Percentiles rank a stretch among this genome's conserved stretches.
phyloP scores from a whole-genome alignment of 345 rosid species.

The Litchi chinensis region DNA sequence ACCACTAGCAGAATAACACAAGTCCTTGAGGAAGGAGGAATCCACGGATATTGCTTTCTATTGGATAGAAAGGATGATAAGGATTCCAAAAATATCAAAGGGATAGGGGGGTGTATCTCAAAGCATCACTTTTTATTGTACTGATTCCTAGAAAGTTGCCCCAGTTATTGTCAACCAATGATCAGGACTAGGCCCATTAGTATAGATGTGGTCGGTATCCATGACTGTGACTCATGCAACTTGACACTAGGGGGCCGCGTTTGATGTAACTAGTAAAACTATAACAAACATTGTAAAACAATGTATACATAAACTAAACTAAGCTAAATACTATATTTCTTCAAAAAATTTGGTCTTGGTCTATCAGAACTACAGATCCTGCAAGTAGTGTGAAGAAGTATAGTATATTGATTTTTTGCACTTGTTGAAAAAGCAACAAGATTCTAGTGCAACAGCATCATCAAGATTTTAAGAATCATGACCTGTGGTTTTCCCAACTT shows the following conservation, averaged over 20 bases:
- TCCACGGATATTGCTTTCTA: conserved; percentile 33
- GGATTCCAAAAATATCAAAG: conserved; percentile 35
- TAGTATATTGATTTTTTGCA: neutral
- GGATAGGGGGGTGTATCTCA: conserved; percentile 23
- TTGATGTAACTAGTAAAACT: conserved; percentile 1
- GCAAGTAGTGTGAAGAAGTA: neutral
- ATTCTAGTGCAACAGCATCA: neutral
- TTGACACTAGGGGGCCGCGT: conserved; percentile 27
- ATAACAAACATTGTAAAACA: neutral
- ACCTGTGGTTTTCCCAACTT: neutral
- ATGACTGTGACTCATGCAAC: conserved; percentile 41
- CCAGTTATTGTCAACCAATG: conserved; percentile 57
- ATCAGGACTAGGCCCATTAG: conserved; percentile 43
- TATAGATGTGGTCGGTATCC: conserved; percentile 37
- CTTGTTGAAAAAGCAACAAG: conserved; percentile 4
- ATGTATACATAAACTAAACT: too few relatives aligned
- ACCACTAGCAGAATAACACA: conserved; percentile 46
- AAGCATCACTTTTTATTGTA: conserved; percentile 29
- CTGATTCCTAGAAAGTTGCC: conserved; percentile 48
- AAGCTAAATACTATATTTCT: too few relatives aligned
- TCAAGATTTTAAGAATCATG: conserved; percentile 11
- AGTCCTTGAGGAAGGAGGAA: conserved; percentile 28
- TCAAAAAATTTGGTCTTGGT: neutral
- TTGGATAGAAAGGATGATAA: conserved; percentile 40
- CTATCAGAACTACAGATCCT: neutral